Evolutionary conservation across 2,329 filamentous ascomycete species (phyloP), one percentile per base, ranked within the genome.

Genomic region (Fusarium beomiforme): DNA sequence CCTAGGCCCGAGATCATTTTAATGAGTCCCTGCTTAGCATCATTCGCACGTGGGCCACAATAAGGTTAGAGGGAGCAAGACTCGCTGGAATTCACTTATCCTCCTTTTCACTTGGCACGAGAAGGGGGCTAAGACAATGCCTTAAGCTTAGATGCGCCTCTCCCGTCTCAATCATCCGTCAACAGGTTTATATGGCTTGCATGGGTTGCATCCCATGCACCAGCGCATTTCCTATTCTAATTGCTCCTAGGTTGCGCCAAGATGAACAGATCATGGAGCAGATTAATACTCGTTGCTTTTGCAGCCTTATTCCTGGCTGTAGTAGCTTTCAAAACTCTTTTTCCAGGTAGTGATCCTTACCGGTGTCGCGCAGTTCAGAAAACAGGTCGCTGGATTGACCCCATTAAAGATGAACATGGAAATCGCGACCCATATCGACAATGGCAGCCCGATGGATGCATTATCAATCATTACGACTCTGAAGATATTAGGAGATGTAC

Each of bases 391-490:
- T 90, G 88, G 87, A 66, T 77, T 71, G 76, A 74, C 73, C 79
- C 78, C 26, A 76, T 73, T 46, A 31, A 10, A 5, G 51, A 76
- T 72, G 64, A 69, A 55, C 43, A 72, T 72, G 72, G 73, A 68
- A 72, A 69, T 67, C 71, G 63, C 50, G 74, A 39, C 63, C 76
- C 51, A 62, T 12, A 85, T 82, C 70, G 77, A 81, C 47, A 82
- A 83, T 91, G 89, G 89, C 86, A 90, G 62, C 86, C 89, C 4
- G 82, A 82, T 23, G 87, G 87, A 17, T 91, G 90, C 78, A 85
- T 87, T 47, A 81, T 90, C 75, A 84, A 86, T 63, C 80, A 85
- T 50, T 90, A 91, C 78, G 82, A 83, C 16, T 76, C 78, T 7
- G 77, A 82, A 19, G 86, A 88, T 42, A 82, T 90, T 37, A 77